phyloP scores from a whole-genome alignment of 2,329 filamentous ascomycete species.

The Exophiala mesophila region DNA sequence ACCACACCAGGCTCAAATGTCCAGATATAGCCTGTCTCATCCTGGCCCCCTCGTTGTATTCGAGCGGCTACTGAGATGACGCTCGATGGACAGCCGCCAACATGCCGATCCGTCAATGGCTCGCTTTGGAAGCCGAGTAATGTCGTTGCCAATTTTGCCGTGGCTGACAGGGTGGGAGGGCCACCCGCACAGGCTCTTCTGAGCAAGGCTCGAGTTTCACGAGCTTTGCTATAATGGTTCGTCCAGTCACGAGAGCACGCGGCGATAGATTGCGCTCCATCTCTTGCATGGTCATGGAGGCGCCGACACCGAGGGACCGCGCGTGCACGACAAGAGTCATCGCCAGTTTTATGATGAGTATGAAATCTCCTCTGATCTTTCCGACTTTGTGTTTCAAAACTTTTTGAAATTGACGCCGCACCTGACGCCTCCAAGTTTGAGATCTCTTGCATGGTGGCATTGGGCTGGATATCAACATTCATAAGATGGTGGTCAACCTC shows the following conservation, averaged over 20 bases:
- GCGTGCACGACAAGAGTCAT: slow-evolving; percentile 7
- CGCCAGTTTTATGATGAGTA: slow-evolving; percentile 4
- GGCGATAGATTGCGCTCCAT: slow-evolving; percentile 5
- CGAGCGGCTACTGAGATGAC: slow-evolving; percentile 21
- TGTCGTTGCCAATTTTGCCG: slow-evolving; percentile 17
- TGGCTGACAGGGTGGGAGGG: slow-evolving; percentile 3
- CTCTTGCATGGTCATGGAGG: slow-evolving; percentile 14
- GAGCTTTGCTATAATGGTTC: background rate
- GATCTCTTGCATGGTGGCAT: slow-evolving; percentile 7
- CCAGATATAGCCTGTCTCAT: slow-evolving; percentile 2
- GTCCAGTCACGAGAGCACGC: slow-evolving; percentile 8
- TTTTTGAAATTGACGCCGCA: slow-evolving; percentile 25
- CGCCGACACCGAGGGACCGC: slow-evolving; percentile 10
- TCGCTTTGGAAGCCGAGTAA: slow-evolving; percentile 10
- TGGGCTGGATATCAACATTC: slow-evolving; percentile 19
- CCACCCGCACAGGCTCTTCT: slow-evolving; percentile 6
- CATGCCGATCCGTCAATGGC: slow-evolving; percentile 11
- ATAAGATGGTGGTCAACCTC: slow-evolving; percentile 21
- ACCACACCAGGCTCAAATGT: background rate
- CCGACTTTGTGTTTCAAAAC: slow-evolving; percentile 14
- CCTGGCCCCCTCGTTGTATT: slow-evolving; percentile 8
- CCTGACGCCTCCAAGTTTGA: slow-evolving; percentile 14
- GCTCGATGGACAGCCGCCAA: slow-evolving; percentile 16
- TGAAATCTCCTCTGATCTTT: slow-evolving; percentile 13
- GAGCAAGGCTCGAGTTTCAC: slow-evolving; percentile 18